Percentiles rank a stretch among this genome's conserved stretches.
These are phyloP conservation scores for Moelleriella libera DNA, from an alignment of 2,329 filamentous ascomycete species.

Conservation along the genomic window DNA sequence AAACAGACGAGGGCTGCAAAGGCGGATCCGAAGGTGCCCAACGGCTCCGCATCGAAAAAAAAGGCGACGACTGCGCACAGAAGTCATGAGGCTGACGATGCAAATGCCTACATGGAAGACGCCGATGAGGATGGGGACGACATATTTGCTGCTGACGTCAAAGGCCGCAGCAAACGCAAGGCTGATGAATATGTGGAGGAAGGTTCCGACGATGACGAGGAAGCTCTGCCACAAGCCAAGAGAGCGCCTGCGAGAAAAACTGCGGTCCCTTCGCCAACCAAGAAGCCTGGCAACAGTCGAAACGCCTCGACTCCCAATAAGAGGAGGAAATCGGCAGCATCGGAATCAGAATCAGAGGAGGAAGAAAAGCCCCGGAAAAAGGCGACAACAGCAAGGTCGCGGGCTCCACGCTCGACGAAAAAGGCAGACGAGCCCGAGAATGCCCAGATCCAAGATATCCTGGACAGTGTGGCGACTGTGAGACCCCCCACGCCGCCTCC, in stretches of 20 bases:
- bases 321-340: constrained; percentile 37
- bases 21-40: constrained; percentile 13
- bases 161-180: constrained; percentile 49
- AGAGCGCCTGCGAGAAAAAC: constrained; percentile 30
- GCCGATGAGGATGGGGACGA: constrained; percentile 62
- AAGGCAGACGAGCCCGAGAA: constrained; percentile 55
- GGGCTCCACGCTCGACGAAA: constrained; percentile 43
- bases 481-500: constrained; percentile 72
- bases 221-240: constrained; percentile 46
- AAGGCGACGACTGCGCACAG: constrained; percentile 24
- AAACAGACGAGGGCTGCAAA: constrained; percentile 23
- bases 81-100: constrained; percentile 29
- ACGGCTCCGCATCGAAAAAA: constrained; percentile 23
- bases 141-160: constrained; percentile 64
- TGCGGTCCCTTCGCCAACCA: neutral
- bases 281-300: no score
- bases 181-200: constrained; percentile 65
- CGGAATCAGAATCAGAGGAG: constrained; percentile 37
- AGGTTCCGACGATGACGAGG: constrained; percentile 49
- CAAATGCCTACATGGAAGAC: constrained; percentile 49
- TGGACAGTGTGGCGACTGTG: constrained; percentile 76
- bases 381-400: constrained; percentile 41
- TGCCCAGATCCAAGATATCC: constrained; percentile 61
- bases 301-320: neutral
- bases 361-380: constrained; percentile 40